Evolutionary conservation across 2,329 filamentous ascomycete genomes (phyloP).

Genomic region (Geoglossum cookeanum): DNA sequence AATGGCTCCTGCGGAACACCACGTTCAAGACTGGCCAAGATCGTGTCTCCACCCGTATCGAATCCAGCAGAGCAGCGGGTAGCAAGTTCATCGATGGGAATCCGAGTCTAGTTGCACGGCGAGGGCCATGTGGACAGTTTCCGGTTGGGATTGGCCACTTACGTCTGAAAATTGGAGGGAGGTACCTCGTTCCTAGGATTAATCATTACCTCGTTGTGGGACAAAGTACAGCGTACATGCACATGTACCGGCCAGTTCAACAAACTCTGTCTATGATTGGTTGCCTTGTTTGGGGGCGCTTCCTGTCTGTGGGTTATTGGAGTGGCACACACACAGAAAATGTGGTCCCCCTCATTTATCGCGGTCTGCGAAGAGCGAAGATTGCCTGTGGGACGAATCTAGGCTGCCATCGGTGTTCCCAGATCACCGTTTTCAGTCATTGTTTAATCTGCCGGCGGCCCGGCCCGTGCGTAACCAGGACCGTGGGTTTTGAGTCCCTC

Average conservation of each 20-base stretch:
- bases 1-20: neutral
- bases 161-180: neutral
- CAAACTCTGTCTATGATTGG: neutral
- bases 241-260: neutral
- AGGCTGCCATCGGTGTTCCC: neutral
- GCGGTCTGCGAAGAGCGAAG: neutral
- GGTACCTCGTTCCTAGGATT: neutral
- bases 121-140: neutral
- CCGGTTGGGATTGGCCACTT: neutral
- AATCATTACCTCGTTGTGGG: neutral
- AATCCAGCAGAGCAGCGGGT: neutral
- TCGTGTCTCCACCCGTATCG: neutral
- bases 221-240: neutral
- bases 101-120: neutral
- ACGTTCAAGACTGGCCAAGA: neutral
- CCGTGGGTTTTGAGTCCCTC: neutral
- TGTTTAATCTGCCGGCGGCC: constrained; percentile 2
- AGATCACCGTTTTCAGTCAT: constrained; percentile 2
- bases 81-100: neutral
- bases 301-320: neutral
- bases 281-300: neutral
- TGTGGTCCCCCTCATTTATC: neutral
- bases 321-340: neutral
- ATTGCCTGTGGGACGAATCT: neutral
- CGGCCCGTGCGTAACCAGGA: constrained; percentile 1